Percentiles rank a stretch among this genome's conserved stretches.
phyloP scores from a whole-genome alignment of 768 basidiomycete species.

The Leccinellum albellum region DNA sequence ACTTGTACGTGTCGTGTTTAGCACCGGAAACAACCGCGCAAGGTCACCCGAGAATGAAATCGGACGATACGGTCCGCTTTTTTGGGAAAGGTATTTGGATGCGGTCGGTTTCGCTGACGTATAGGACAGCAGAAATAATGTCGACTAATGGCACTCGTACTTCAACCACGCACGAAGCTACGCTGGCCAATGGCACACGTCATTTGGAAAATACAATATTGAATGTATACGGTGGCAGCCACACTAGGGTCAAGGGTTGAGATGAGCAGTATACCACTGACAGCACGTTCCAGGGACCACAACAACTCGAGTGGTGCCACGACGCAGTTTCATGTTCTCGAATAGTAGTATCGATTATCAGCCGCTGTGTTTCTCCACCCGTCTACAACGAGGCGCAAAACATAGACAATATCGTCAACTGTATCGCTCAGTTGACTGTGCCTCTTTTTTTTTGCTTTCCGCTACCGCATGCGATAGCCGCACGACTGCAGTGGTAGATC shows the following conservation, averaged over 20 bases:
- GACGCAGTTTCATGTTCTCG: constrained; percentile 7
- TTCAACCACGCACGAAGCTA: background rate
- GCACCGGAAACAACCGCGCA: background rate
- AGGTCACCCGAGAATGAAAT: constrained; percentile 5
- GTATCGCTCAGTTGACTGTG: background rate
- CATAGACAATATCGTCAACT: background rate
- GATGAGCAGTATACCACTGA: background rate
- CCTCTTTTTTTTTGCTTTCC: background rate
- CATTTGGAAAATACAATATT: background rate
- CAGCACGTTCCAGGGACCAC: constrained; percentile 20
- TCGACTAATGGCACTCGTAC: background rate
- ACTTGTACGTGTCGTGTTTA: background rate
- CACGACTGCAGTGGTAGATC: background rate
- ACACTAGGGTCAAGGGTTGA: constrained; percentile 17
- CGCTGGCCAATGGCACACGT: background rate
- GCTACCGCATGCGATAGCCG: background rate
- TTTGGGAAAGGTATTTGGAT: constrained; percentile 1
- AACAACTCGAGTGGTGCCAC: background rate
- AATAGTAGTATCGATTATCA: background rate
- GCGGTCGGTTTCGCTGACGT: background rate
- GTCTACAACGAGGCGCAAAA: background rate
- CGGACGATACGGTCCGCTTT: background rate
- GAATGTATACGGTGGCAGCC: constrained; percentile 20
- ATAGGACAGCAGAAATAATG: constrained; percentile 6
- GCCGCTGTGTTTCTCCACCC: background rate